Evolutionary conservation across 163 green algal species (phyloP).

Genomic region (Scenedesmus sp.): DNA sequence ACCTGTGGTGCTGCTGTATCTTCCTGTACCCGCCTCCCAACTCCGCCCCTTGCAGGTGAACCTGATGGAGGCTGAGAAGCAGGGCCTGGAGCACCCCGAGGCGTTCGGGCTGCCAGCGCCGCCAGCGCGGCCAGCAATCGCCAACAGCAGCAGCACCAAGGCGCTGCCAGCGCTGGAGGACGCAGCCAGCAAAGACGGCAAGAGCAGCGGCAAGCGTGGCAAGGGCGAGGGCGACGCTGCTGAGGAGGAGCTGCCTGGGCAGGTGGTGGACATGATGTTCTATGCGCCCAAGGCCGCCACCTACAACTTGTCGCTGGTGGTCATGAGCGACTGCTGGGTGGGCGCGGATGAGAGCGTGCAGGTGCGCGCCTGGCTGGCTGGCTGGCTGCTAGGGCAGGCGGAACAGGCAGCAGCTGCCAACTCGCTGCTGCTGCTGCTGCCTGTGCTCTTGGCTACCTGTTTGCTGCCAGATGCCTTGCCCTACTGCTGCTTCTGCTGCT

Average conservation of each 20-base stretch:
- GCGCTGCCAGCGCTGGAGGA: no score
- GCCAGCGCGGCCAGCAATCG: not conserved
- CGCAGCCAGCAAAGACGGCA: not conserved
- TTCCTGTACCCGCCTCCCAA: not conserved
- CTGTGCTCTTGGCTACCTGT: no score
- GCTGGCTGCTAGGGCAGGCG: not conserved
- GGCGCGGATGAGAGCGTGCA: conserved; percentile 72
- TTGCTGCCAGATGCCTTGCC: no score
- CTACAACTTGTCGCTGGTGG: conserved; percentile 77
- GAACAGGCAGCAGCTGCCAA: not conserved
- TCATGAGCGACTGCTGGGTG: conserved; percentile 83
- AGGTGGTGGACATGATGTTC: conserved; percentile 84
- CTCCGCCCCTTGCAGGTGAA: conserved; percentile 26
- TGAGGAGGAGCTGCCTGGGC: not conserved
- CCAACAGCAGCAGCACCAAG: conserved; percentile 13
- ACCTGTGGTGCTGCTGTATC: no score
- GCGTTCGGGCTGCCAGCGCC: conserved; percentile 37
- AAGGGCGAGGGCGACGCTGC: conserved; percentile 14
- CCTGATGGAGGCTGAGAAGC: conserved; percentile 77
- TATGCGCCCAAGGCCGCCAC: conserved; percentile 67
- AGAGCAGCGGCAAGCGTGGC: not conserved
- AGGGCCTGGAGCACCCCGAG: conserved; percentile 58
- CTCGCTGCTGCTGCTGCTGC: not conserved
- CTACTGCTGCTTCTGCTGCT: not conserved
- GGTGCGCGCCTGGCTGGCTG: conserved; percentile 33